phyloP scores from a whole-genome alignment of 306 rosid species.

The Hylodesmum podocarpum region DNA sequence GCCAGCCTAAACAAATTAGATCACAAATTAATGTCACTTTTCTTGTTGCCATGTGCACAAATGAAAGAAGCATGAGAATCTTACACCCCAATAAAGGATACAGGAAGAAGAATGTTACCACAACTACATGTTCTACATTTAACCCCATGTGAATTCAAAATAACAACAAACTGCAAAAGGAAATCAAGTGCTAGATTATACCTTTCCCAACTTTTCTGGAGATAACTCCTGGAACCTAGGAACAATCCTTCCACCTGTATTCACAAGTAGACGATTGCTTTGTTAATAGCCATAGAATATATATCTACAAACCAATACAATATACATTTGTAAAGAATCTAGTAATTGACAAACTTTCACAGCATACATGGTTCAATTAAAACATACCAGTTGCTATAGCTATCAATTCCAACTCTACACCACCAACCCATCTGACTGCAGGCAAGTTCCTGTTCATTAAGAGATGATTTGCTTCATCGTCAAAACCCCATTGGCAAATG shows the following conservation, averaged over 20 bases:
- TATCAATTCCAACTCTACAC: constrained; percentile 97
- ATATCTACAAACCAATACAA: neutral
- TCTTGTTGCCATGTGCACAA: neutral
- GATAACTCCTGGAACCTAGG: constrained; percentile 97
- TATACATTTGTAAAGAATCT: neutral
- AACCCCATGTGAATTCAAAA: neutral
- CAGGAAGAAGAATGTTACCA: neutral
- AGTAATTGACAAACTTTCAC: neutral
- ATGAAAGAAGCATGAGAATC: neutral
- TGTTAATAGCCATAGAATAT: neutral
- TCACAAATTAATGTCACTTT: neutral
- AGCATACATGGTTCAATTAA: constrained; percentile 21
- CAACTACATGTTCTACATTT: neutral
- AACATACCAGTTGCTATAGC: constrained; percentile 92
- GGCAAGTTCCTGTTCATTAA: constrained; percentile 96
- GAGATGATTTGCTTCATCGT: constrained; percentile 98
- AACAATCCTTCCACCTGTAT: constrained; percentile 95
- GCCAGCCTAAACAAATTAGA: constrained; percentile 59
- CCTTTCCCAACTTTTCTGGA: constrained; percentile 92
- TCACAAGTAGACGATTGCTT: constrained; percentile 23
- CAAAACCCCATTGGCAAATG: constrained; percentile 99
- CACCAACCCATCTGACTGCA: constrained; percentile 99
- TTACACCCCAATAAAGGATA: constrained; percentile 5
- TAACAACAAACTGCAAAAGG: neutral
- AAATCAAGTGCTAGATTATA: constrained; percentile 29